Evolutionary conservation across 1,284 basidiomycete species (phyloP), one percentile per base, ranked within the genome.

Genomic region (Papiliotrema flavescens): DNA sequence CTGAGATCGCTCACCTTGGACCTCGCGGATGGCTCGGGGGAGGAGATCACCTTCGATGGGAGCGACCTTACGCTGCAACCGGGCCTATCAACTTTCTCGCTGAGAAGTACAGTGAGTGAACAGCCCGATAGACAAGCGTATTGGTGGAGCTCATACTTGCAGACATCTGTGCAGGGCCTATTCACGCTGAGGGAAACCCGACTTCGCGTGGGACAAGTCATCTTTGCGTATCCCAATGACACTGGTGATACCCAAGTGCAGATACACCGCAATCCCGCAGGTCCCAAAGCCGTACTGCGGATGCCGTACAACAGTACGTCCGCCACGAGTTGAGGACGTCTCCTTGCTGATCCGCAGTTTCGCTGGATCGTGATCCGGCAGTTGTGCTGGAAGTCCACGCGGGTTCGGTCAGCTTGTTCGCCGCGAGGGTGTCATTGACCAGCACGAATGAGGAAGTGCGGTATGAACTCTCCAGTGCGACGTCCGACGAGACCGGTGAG

Each of bases 221-320:
- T 17, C 3, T 51, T 51, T 19, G 28, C 28, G 13, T 51, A 51
- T 26, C 40, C 19, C 9, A 11, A 14, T 5, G 8, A 32, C 3
- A 14, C 6, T 13, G 37, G 6, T 4, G 47, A 23, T 3, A 17
- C 37, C 23, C 14, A 14, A 6, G 7, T 50, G n/a, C 13, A 24
- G 8, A n/a, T 50, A 17, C 36, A 13, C 37, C 20, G 39, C 14
- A 34, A 40, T 19, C 3, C 36, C 3, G 17, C 17, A 3, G 49
- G 26, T 36, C 37, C 34, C 15, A 32, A 36, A n/a, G 62, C 35
- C 65, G 66, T 2, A 44, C 65, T 74, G 13, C 55, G 58, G 22
- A 70, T 76, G 69, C 74, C 74, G 2, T 60, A 60, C 13, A 49
- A 54, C 14, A 69, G 70, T 74, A 37, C 54, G 69, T 58, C 6